phyloP scores from a whole-genome alignment of 1,139 yeast genomes.

The Protomyces inouyei region DNA sequence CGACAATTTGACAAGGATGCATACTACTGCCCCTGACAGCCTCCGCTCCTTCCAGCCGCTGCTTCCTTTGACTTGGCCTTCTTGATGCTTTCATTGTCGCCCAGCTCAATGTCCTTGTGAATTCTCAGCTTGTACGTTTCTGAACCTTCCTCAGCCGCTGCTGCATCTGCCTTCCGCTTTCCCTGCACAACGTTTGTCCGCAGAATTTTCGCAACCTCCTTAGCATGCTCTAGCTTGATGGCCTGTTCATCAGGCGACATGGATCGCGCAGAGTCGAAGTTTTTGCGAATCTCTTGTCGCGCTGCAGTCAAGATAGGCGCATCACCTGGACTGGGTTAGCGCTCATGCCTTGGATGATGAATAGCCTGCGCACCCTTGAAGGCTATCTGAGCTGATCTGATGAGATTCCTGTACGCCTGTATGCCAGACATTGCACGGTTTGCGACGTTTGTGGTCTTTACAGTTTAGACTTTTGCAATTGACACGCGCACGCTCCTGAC shows the following conservation, averaged over 20 bases:
- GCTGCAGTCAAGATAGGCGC: constrained; percentile 48
- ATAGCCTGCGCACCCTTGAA: constrained; percentile 29
- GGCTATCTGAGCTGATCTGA: constrained; percentile 33
- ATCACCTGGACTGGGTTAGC: constrained; percentile 35
- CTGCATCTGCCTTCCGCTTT: constrained; percentile 43
- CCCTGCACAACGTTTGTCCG: constrained; percentile 83
- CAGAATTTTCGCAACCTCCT: constrained; percentile 65
- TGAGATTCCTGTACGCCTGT: constrained; percentile 31
- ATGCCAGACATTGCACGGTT: not conserved
- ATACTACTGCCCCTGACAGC: not conserved
- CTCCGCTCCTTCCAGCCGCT: not conserved
- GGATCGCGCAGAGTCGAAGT: constrained; percentile 47
- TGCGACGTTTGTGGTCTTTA: not conserved
- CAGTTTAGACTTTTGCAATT: too few relatives aligned
- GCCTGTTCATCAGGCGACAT: constrained; percentile 50
- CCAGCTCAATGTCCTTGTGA: constrained; percentile 78
- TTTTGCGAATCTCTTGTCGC: constrained; percentile 57
- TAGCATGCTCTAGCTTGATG: constrained; percentile 47
- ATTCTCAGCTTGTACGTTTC: constrained; percentile 49
- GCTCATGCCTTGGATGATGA: constrained; percentile 28
- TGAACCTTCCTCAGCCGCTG: constrained; percentile 34
- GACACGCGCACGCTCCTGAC: too few relatives aligned
- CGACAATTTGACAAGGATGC: not conserved
- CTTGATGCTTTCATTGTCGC: constrained; percentile 70
- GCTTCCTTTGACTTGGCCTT: constrained; percentile 32